These are phyloP conservation scores for Chlorella sp. DNA, from an alignment of 139 green algal species.

Conservation along the genomic window DNA sequence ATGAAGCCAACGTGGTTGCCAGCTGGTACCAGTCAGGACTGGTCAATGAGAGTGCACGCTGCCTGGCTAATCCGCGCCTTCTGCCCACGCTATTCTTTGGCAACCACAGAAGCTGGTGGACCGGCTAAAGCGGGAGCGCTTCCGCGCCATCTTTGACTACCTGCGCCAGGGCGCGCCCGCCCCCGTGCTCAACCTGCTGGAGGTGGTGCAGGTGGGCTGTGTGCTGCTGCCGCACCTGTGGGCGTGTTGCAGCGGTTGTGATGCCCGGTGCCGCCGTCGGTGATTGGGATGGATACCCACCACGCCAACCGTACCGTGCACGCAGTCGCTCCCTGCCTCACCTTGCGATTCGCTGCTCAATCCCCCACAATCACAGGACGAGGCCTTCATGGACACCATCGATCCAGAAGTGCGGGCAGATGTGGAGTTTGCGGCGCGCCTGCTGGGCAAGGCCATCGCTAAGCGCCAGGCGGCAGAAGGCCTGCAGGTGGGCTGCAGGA, in stretches of 20 bases:
- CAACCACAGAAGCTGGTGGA: slow-evolving; percentile 60
- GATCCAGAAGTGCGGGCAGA: slow-evolving; percentile 66
- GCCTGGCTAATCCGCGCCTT: background rate
- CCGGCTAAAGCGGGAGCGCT: slow-evolving; percentile 73
- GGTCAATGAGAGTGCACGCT: too few species aligned
- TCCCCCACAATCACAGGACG: slow-evolving; percentile 28
- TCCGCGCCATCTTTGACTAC: slow-evolving; percentile 83
- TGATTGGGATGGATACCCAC: too few species aligned
- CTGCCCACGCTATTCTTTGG: background rate
- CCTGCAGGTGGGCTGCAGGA: background rate
- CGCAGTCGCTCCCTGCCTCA: too few species aligned
- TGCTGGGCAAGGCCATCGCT: slow-evolving; percentile 10
- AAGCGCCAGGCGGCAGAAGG: slow-evolving; percentile 9
- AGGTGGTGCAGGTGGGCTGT: slow-evolving; percentile 33
- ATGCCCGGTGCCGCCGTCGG: too few species aligned
- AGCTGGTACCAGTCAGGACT: background rate
- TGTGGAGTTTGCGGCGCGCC: slow-evolving; percentile 59
- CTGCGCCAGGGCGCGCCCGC: slow-evolving; percentile 45
- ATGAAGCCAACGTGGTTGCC: too few species aligned
- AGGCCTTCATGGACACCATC: slow-evolving; percentile 69
- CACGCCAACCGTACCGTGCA: too few species aligned
- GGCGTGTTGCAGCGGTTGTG: background rate
- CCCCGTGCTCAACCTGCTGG: slow-evolving; percentile 48
- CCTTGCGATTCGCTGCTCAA: too few species aligned
- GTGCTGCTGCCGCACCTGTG: background rate